Base-by-base conservation (phyloP, 345 rosid species). In the Salix brachista region DNA sequence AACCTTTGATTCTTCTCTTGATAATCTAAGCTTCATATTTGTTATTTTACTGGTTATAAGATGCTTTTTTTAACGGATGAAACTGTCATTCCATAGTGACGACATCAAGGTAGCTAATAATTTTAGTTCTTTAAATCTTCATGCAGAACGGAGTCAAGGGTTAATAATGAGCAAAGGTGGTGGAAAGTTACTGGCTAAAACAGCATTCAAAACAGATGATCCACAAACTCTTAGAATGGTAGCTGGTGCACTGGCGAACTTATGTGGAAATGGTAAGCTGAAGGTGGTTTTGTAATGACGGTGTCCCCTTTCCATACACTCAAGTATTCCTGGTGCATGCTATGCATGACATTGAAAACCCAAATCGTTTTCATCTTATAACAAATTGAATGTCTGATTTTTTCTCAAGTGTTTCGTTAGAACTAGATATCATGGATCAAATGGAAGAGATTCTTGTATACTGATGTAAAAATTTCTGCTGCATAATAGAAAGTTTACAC, bases 181-280 rank as follows among this genome's bases (percentile, higher is more conserved):
- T 72, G 94, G 90, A 52, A 87, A 81, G 80, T 87, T 94, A 28
- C 86, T 92, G 72, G 94, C 95, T 58, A 88, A 87, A 76, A 87
- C 87, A 73, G 95, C 92, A 81, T 84, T 83, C 25, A 88, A 81
- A 83, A 91, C 97, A 75, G 94, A 91, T 67, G 99, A 95, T 72
- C 88, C 91, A 28, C 97, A 92, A 77, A 92, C 94, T 80, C 90
- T 91, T 39, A 88, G 97, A 85, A 95, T 95, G 99, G 96, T 92
- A 75, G 97, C 97, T 58, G 99, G 99, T 80, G 97, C 94, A 67
- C 89, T 92, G 62, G 97, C 97, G 69, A 95, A 91, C 82, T 83
- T 95, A 78, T 95, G 97, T 21, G 97, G 97, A 77, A 95, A 95
- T 78, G 99, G 99, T 95, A 78, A 79, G 91, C 74, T 52, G 54